Conservation (phyloP, 345 rosid genomes). For the Crucihimalaya himalaica region DNA sequence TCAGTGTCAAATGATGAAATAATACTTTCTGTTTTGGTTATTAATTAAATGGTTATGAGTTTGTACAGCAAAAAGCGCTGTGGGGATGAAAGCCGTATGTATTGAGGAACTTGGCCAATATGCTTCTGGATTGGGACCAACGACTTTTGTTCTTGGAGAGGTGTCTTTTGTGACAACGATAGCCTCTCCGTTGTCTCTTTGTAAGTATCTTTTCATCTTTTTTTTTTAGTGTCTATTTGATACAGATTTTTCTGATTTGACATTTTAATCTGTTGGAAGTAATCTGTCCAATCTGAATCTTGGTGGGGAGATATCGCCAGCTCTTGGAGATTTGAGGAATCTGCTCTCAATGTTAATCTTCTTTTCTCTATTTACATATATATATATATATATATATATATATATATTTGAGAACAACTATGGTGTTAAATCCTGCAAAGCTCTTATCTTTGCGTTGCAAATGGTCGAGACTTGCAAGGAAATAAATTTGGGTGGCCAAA, state of each 20-base stretch:
- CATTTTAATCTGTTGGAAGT: conserved; percentile 37
- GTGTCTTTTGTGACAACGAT: conserved; percentile 69
- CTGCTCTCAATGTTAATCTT: conserved; percentile 64
- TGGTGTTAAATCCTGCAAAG: background rate
- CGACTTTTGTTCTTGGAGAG: conserved; percentile 92
- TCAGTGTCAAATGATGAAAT: conserved; percentile 11
- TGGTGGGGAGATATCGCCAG: conserved; percentile 89
- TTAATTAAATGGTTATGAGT: background rate
- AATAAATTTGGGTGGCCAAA: conserved; percentile 78
- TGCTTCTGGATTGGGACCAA: conserved; percentile 79
- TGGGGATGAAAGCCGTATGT: conserved; percentile 73
- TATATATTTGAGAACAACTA: too few relatives aligned
- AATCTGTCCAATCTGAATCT: conserved; percentile 77
- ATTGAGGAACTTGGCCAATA: conserved; percentile 69
- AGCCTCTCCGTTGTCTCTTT: conserved; percentile 69
- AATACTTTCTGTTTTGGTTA: background rate
- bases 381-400: too few relatives aligned
- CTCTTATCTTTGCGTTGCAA: background rate
- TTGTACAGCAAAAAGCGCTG: conserved; percentile 65
- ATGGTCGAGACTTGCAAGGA: conserved; percentile 75
- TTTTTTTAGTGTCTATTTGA: background rate
- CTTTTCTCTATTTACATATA: background rate
- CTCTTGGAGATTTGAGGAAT: conserved; percentile 73
- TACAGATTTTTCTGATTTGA: background rate
- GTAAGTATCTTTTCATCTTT: conserved; percentile 43